Evolutionary conservation across 257 asterid species (phyloP), one percentile per base, ranked within the genome.

Genomic region (Solanum medicagineum): DNA sequence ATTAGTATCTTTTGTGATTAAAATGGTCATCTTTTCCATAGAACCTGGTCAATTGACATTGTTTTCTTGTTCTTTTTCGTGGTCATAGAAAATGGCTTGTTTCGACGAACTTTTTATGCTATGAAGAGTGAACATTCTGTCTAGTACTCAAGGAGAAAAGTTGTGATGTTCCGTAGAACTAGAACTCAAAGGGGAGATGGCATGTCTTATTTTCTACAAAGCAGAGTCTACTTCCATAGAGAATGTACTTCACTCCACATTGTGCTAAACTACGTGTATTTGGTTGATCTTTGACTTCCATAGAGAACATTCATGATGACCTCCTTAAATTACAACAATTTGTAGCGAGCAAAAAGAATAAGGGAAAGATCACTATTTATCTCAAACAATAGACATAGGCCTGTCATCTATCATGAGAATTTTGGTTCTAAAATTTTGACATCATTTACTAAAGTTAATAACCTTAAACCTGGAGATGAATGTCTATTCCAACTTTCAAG

Each of bases 401-500:
- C 80, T 7, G 80, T 86, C 65, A 13, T 74, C 36, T 84, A 86
- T 68, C 29, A 71, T 9, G 71, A 84, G 45, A 53, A 51, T 22
- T 54, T 42, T 7, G 74, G 81, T 45, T 4, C 22, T 17, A 55
- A 84, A 45, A 40, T 74, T 84, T 71, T 88, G 81, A 56, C 68
- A 8, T 16, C n/a, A 55, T 16, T 88, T 51, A 73, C 79, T 47
- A 32, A 45, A 54, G 49, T 53, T 10, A 42, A 83, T 68, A 55
- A 80, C 8, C 44, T 84, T 47, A 79, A 54, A 14, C n/a, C 85
- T 26, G 89, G 87, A 65, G 90, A 88, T 63, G 51, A 53, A 8
- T 88, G 86, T 77, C 42, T 5, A 54, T 36, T 88, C 26, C 51
- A 24, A 60, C 32, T 55, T 45, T 80, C 32, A 56, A 29, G 86